Base-by-base conservation (phyloP, 805 yeast genomes). In the Saccharomycopsis babjevae region DNA sequence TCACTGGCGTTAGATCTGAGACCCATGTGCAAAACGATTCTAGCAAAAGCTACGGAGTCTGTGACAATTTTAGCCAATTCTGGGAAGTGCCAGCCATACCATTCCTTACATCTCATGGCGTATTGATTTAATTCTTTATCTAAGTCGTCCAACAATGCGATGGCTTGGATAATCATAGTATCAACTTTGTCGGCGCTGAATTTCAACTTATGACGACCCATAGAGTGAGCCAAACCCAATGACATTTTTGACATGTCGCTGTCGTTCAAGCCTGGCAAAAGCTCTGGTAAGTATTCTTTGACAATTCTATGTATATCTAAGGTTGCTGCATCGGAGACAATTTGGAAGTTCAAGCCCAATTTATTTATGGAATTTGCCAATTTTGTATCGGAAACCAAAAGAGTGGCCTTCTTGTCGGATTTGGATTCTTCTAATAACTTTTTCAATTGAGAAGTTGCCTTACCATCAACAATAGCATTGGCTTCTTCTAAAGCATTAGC, bases 1-100 rank as follows among this genome's bases (percentile, higher is more conserved):
- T 86, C 93, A 57, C 89, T 77, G 68, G 96, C 97, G 70, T 89
- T 90, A 60, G 97, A 81, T 79, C 99, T 85, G 68, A 89, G 77
- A 68, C 98, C 98, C 97, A 94, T 91, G 68, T 86, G 80, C 76
- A 91, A 82, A 72, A 94, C 89, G 68, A 91, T 88, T 79, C 96
- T 87, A 64, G 98, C 98, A 75, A 85, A 93, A 56, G 97, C 97
- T 69, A 89, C 93, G 67, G 97, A 92, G 77, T 93, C 99, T 67
- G 87, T 85, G 69, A 94, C 88, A 74, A 93, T 90, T 82, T 94
- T 94, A 70, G 97, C 97, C 84, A 94, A 84, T 77, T 94, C 99
- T 46, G 99, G 99, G 86, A 94, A 94, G 77, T 94, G 99, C 99
- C 99, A 94, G 67, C 99, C 99, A 78, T 94, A 94, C 99, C 99